A percentile compares a stretch with the other conserved stretches of the same genome.
These are phyloP conservation scores for Pleurotus tuoliensis DNA, from an alignment of 768 basidiomycete genomes.

Conservation along the genomic window DNA sequence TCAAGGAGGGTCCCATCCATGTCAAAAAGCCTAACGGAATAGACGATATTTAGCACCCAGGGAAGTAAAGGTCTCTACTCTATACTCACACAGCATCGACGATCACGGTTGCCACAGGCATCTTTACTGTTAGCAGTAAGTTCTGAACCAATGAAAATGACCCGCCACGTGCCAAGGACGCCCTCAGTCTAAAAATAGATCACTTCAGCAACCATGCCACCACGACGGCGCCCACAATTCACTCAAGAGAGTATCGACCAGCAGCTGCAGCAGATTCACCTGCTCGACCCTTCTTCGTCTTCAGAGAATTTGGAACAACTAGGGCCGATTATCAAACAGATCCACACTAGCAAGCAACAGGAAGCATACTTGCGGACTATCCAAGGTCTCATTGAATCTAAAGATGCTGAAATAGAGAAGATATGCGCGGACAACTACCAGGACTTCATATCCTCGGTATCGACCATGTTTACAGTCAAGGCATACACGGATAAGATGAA, in stretches of 20 bases:
- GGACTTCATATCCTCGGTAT: constrained; percentile 95
- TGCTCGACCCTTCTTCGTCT: constrained; percentile 81
- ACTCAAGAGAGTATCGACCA: constrained; percentile 84
- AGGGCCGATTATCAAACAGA: constrained; percentile 91
- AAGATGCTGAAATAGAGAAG: constrained; percentile 93
- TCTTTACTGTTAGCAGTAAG: too few relatives aligned
- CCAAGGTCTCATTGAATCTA: constrained; percentile 85
- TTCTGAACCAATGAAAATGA: not conserved
- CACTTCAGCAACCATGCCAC: constrained; percentile 53
- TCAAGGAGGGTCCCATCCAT: constrained; percentile 85
- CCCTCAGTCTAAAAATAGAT: constrained; percentile 14
- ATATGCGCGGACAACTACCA: constrained; percentile 97
- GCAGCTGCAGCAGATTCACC: constrained; percentile 87
- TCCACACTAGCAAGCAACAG: constrained; percentile 83
- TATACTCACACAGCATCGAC: constrained; percentile 42
- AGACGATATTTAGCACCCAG: too few relatives aligned
- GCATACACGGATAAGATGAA: constrained; percentile 94
- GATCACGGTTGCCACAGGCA: constrained; percentile 4
- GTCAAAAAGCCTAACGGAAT: constrained; percentile 57
- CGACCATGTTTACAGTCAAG: constrained; percentile 93
- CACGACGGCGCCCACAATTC: constrained; percentile 70
- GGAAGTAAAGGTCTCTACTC: too few relatives aligned
- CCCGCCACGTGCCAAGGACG: not conserved
- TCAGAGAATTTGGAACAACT: constrained; percentile 95
- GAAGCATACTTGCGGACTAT: constrained; percentile 85